These are phyloP conservation scores for Ceratobasidium theobromae DNA, from an alignment of 1,284 basidiomycete species.

Conservation along the genomic window DNA sequence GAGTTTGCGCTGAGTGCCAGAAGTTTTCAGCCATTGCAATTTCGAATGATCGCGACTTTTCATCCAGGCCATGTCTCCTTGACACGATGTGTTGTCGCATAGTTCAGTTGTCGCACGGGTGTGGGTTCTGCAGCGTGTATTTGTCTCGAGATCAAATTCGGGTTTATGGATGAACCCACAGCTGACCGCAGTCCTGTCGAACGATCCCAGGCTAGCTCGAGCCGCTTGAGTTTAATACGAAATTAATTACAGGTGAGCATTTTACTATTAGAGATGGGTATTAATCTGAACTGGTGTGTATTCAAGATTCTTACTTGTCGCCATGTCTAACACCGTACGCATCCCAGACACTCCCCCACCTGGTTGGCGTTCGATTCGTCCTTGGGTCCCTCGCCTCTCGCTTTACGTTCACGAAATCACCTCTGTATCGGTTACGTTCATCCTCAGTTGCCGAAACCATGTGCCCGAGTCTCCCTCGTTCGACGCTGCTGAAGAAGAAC, in stretches of 20 bases:
- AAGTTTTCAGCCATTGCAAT: too few species aligned
- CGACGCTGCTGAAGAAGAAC: conserved; percentile 47
- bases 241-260: conserved; percentile 1
- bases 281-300: conserved; percentile 21
- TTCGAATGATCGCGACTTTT: background rate
- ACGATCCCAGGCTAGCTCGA: conserved; percentile 18
- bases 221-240: too few species aligned
- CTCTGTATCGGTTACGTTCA: conserved; percentile 76
- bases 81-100: too few species aligned
- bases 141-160: conserved; percentile 14
- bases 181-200: conserved; percentile 7
- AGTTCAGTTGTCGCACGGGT: too few species aligned
- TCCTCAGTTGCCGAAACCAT: conserved; percentile 50
- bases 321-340: conserved; percentile 28
- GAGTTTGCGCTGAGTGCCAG: too few species aligned
- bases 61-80: too few species aligned
- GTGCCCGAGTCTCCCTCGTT: conserved; percentile 40
- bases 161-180: background rate
- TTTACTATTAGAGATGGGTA: background rate
- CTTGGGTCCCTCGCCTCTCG: conserved; percentile 67
- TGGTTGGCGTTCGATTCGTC: conserved; percentile 68
- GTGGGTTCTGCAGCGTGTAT: conserved; percentile 18
- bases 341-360: conserved; percentile 34
- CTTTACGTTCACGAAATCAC: conserved; percentile 74
- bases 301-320: background rate